A percentile compares a stretch with the other conserved stretches of the same genome.
Conservation (phyloP, 768 basidiomycete species). For the Pleurotus djamor region DNA sequence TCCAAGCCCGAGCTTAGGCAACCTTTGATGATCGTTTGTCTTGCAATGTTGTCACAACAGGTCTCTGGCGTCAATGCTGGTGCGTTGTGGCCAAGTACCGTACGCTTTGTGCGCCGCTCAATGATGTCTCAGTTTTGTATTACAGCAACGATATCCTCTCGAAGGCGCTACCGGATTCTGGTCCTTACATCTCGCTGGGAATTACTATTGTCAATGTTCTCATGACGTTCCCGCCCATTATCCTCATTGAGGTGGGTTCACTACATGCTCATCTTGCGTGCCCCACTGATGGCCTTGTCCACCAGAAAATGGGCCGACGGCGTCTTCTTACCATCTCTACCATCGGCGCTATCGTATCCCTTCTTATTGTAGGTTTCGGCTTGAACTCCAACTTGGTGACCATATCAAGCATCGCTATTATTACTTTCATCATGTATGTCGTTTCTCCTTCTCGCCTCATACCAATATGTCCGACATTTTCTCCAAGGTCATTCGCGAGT, state of each 20-base stretch:
- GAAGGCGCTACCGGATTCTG: slow-evolving; percentile 74
- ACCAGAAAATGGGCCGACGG: slow-evolving; percentile 71
- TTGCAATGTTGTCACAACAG: slow-evolving; percentile 78
- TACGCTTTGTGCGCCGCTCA: background rate
- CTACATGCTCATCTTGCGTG: background rate
- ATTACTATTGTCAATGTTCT: slow-evolving; percentile 83
- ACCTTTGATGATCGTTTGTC: slow-evolving; percentile 64
- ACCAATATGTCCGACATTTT: slow-evolving; percentile 3
- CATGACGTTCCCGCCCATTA: slow-evolving; percentile 84
- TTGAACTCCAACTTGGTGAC: slow-evolving; percentile 58
- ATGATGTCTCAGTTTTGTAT: slow-evolving; percentile 65
- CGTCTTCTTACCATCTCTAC: slow-evolving; percentile 67
- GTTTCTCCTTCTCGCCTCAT: background rate
- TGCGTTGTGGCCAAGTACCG: slow-evolving; percentile 15
- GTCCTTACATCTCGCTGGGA: slow-evolving; percentile 79
- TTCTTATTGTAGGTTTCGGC: slow-evolving; percentile 67
- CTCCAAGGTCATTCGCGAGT: slow-evolving; percentile 76
- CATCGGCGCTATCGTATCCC: slow-evolving; percentile 61
- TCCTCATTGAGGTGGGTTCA: slow-evolving; percentile 76
- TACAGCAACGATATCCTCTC: slow-evolving; percentile 89
- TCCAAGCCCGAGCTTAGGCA: slow-evolving; percentile 49
- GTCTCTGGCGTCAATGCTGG: slow-evolving; percentile 82
- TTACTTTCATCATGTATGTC: slow-evolving; percentile 78
- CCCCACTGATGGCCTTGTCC: slow-evolving; percentile 1
- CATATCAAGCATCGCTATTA: slow-evolving; percentile 70